Evolutionary conservation across 495 filamentous ascomycete genomes (phyloP).

Genomic region (Gamarada debralockiae): DNA sequence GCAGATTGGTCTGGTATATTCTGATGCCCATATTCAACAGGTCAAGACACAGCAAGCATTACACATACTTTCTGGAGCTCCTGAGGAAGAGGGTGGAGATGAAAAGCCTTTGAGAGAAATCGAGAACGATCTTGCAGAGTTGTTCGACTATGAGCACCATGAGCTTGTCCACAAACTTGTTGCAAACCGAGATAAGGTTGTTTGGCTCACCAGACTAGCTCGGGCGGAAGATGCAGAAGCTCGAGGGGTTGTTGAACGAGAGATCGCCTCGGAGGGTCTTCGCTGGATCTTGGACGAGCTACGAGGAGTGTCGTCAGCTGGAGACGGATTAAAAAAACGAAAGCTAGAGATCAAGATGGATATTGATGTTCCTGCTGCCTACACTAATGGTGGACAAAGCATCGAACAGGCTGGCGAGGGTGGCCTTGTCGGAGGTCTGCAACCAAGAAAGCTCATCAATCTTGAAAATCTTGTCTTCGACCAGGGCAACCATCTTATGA

Average conservation of each 20-base stretch:
- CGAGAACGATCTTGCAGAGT: constrained; percentile 97
- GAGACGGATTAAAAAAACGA: constrained; percentile 53
- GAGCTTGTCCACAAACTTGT: constrained; percentile 92
- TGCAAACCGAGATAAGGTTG: constrained; percentile 82
- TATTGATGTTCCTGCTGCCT: constrained; percentile 70
- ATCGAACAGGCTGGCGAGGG: constrained; percentile 41
- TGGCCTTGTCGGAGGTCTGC: constrained; percentile 76
- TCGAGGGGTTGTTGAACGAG: constrained; percentile 72
- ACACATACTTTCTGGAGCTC: constrained; percentile 69
- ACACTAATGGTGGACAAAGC: constrained; percentile 38
- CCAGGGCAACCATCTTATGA: constrained; percentile 98
- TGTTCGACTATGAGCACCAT: constrained; percentile 95
- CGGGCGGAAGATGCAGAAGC: constrained; percentile 77
- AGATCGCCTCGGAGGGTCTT: constrained; percentile 88
- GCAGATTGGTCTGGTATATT: constrained; percentile 81
- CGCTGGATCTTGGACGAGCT: constrained; percentile 84
- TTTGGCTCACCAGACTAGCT: constrained; percentile 92
- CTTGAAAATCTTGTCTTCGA: constrained; percentile 95
- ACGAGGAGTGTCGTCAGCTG: constrained; percentile 53
- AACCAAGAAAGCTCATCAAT: constrained; percentile 84
- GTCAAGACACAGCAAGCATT: constrained; percentile 81
- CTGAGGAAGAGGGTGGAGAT: constrained; percentile 67
- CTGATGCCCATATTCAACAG: constrained; percentile 86
- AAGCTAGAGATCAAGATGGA: constrained; percentile 94
- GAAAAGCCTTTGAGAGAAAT: constrained; percentile 84